phyloP scores from a whole-genome alignment of 257 asterid species.

The Nicotiana obtusifolia region DNA sequence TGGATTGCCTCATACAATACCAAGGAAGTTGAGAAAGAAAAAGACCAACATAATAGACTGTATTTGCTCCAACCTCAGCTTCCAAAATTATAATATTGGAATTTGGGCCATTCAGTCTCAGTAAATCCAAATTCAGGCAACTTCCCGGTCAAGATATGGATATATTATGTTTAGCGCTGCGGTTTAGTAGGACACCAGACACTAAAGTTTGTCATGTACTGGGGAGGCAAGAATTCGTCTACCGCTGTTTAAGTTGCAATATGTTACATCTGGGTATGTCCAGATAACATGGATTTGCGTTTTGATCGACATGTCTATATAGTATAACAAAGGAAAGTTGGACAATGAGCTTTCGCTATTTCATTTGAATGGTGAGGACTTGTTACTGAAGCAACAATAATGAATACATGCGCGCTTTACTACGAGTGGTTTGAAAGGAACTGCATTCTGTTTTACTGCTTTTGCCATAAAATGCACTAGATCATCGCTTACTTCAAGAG shows the following conservation, averaged over 20 bases:
- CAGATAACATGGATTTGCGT: neutral
- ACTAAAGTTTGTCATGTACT: neutral
- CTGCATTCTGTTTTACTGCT: neutral
- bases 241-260: neutral
- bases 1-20: neutral
- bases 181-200: neutral
- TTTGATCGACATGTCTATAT: neutral
- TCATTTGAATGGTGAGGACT: neutral
- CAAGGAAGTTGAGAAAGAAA: neutral
- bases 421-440: neutral
- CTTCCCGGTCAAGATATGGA: neutral
- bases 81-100: neutral
- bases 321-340: neutral
- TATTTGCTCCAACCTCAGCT: neutral
- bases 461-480: neutral
- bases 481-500: neutral
- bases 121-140: neutral
- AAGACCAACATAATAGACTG: neutral
- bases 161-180: neutral
- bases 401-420: neutral
- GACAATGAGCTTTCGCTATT: neutral
- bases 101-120: neutral
- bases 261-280: neutral
- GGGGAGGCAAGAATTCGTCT: neutral
- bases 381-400: neutral